Evolutionary conservation across 192 early-diverging fungal species (phyloP), one percentile per base, ranked within the genome.

Genomic region (Gaertneriomyces semiglobifer): DNA sequence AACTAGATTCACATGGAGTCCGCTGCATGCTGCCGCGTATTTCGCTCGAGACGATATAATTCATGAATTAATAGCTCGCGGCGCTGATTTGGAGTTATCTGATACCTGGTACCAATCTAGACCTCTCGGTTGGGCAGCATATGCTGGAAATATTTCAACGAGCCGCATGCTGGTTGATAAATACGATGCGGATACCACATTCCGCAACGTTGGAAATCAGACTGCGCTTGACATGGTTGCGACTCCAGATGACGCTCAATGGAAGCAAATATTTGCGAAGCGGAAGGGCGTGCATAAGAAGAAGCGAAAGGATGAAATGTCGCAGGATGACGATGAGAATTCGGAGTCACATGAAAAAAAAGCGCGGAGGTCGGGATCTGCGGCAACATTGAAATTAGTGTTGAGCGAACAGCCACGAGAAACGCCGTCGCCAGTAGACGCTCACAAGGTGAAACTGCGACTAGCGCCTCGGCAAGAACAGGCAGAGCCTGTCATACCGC

Each of bases 51-150:
- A 80, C 19, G 85, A 89, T 46, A 76, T 92, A 11, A 72, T 88
- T 7, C 76, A 83, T 56, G 68, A 82, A 18, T 82, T 97, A 10
- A 81, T 94, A 65, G 81, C 81, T 6, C 76, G 83, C 44, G 90
- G 90, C 9, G 93, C 90, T 5, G 71, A 93, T 48, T 74, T 95
- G 20, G 91, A 95, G 65, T 63, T 90, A 0, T 72, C 86, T 9
- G 94, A 97, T 72, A 92, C 92, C 2, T 89, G 91, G 88, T 88
- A 94, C 66, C 73, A 77, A 12, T 90, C 86, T 4, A 85, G 86
- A 40, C 88, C 94, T n/a, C 76, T 97, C 12, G 90, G 88, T 0
- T 97, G 94, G 94, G 92, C 93, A 10, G 91, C 90, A 4, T 94
- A 90, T 70, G 90, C 87, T 38, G 77, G 82, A 58, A 81, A 92